Base-by-base conservation (phyloP, 306 rosid genomes). In the Lagenaria siceraria region DNA sequence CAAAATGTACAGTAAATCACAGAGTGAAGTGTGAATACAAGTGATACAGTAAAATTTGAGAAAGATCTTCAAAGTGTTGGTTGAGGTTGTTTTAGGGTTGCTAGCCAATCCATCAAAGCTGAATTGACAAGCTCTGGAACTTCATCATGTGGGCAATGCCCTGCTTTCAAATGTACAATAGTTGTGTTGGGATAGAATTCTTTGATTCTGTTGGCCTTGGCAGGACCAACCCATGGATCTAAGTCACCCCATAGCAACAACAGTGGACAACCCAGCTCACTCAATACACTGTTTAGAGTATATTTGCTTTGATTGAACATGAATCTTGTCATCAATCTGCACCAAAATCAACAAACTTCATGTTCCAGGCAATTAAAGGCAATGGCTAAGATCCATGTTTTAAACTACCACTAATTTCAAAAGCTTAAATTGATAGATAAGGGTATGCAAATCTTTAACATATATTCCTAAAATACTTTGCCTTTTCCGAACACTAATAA, bases 221-320 rank as follows among this genome's bases (percentile, higher is more conserved):
- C 88, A 53, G 99, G 93, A 82, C 98, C 97, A 21, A 92, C 97
- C 98, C 97, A 95, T 3, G 97, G 97, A 77, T 95, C 98, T 55
- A 95, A 87, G 88, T 95, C 98, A 33, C 97, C 98, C 98, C 96
- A 92, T 15, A 95, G 80, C 90, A 95, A 65, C 82, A 95, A 80
- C 78, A 95, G 73, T 2, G 99, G 99, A 84, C 97, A 95, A 49
- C 89, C 69, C 79, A 89, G 89, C 85, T 92, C 83, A 69, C 89
- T 83, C 77, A 92, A 78, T 36, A 90, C 86, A 38, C 88, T 68
- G 78, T 95, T 90, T 36, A 92, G 77, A 4, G 97, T 95, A 82
- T 92, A 90, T 38, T 89, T 89, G 86, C 87, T 89, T 80, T 85
- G 99, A 74, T 88, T 95, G 76, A 78, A 55, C 92, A 95, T 88